These are phyloP conservation scores for Suillus hirtellus DNA, from an alignment of 768 basidiomycete genomes.

Conservation along the genomic window DNA sequence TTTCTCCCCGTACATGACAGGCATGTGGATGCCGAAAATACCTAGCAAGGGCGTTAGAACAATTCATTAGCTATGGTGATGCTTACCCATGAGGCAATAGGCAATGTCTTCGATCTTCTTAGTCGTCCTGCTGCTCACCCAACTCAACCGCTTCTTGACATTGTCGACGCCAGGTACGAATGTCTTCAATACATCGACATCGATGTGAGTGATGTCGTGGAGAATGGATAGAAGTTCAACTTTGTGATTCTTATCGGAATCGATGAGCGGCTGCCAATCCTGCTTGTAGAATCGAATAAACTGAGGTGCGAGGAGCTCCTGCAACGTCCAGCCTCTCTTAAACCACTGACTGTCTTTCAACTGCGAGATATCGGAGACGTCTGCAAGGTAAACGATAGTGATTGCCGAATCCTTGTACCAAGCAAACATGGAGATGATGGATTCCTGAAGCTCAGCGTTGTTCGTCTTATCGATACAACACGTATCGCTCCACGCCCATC, in stretches of 20 bases:
- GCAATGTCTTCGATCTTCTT: conserved; percentile 13
- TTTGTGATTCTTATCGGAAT: conserved; percentile 5
- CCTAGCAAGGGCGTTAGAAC: conserved; percentile 18
- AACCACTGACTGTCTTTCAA: conserved; percentile 32
- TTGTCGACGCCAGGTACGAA: conserved; percentile 27
- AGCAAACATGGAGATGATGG: conserved; percentile 31
- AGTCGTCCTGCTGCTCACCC: conserved; percentile 30
- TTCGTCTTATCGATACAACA: conserved; percentile 29
- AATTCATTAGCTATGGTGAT: not conserved
- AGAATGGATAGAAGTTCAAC: conserved; percentile 1
- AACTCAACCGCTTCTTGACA: conserved; percentile 28
- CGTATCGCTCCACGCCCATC: conserved; percentile 34
- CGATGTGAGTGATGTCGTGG: conserved; percentile 16
- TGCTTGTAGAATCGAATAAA: conserved; percentile 27
- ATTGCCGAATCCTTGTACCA: conserved; percentile 29
- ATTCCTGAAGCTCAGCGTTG: conserved; percentile 27
- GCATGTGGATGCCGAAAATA: conserved; percentile 27
- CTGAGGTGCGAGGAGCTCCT: conserved; percentile 28
- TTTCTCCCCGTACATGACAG: conserved; percentile 33
- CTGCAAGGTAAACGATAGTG: conserved; percentile 31
- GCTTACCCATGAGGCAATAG: conserved; percentile 12
- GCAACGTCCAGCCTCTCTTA: conserved; percentile 23
- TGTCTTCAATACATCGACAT: conserved; percentile 20
- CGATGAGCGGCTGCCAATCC: conserved; percentile 21
- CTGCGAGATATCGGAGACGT: conserved; percentile 25